Base-by-base conservation (phyloP, 2,329 filamentous ascomycete genomes). In the Alternaria metachromatica region DNA sequence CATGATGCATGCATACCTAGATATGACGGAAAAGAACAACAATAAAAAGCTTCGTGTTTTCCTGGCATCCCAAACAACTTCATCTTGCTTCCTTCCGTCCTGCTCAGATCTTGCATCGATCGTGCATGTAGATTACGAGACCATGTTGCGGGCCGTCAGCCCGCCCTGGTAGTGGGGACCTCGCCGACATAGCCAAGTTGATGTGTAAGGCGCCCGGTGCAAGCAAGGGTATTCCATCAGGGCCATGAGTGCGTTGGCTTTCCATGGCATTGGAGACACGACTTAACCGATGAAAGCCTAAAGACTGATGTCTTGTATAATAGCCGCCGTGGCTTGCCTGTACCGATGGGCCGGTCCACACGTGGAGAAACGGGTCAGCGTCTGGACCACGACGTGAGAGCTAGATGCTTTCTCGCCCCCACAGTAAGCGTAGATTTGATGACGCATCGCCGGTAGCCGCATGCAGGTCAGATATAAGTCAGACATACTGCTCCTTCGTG, bases 361-460 rank as follows among this genome's bases (percentile, higher is more conserved):
- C 33, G 43, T 55, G 37, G 62, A 44, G 53, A 53, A 63, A 50
- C 46, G 37, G 50, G 59, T 63, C 66, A 70, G 67, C 66, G 23
- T 49, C 54, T 43, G 13, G 41, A 64, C 68, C 60, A 60, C 64
- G 58, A 62, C 49, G 33, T 25, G 44, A 44, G 6, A 59, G 55
- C 60, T 33, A 55, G 53, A 49, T 59, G 49, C 20, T 60, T 20
- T 12, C 25, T 59, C 15, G 43, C 49, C 60, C 49, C 49, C 41
- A 62, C 30, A 50, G 12, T n/a, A 58, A 25, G 8, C 10, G 33
- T 26, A 59, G 43, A 44, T 30, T 30, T 49, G 50, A 58, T 46
- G 46, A 28, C 49, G 50, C 44, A 49, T 49, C 23, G 49, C 25
- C 23, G 10, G 48, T 55, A 54, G 58, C 45, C 43, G 53, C 37